Percentiles rank a stretch among this genome's conserved stretches.
These are phyloP conservation scores for Pterocarpus santalinus DNA, from an alignment of 306 rosid species.

Conservation along the genomic window DNA sequence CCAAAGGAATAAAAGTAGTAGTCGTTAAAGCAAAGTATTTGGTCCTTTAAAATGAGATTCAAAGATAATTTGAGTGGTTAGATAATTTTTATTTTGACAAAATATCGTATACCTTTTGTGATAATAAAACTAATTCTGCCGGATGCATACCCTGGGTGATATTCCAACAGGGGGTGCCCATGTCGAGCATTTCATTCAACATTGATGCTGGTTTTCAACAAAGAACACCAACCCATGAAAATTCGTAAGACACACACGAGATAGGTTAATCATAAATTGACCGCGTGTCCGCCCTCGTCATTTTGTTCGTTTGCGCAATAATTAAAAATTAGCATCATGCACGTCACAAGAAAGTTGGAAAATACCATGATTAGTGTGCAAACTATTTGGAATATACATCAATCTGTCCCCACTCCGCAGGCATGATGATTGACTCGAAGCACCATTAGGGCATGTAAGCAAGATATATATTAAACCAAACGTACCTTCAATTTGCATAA, in stretches of 20 bases:
- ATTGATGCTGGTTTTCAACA: not conserved
- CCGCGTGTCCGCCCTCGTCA: not conserved
- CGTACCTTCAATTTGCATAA: not conserved
- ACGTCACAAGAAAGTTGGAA: not conserved
- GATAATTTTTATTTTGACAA: not conserved
- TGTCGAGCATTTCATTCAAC: not conserved
- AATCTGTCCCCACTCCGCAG: not conserved
- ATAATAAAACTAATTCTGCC: not conserved
- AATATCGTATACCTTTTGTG: not conserved
- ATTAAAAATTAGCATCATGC: not conserved
- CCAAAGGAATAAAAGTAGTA: not conserved
- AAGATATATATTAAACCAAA: not conserved
- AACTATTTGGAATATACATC: not conserved
- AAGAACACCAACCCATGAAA: not conserved
- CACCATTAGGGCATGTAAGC: not conserved
- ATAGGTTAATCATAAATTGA: not conserved
- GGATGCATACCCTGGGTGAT: not conserved
- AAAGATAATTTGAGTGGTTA: not conserved
- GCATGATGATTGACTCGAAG: not conserved
- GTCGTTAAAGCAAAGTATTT: conserved; percentile 17
- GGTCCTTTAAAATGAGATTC: not conserved
- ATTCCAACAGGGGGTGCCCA: not conserved
- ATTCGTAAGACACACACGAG: not conserved
- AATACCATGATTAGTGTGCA: not conserved
- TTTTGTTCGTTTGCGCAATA: not conserved